Percentiles rank a stretch among this genome's conserved stretches.
Conservation (phyloP, 345 rosid species). For the Corchorus olitorius region DNA sequence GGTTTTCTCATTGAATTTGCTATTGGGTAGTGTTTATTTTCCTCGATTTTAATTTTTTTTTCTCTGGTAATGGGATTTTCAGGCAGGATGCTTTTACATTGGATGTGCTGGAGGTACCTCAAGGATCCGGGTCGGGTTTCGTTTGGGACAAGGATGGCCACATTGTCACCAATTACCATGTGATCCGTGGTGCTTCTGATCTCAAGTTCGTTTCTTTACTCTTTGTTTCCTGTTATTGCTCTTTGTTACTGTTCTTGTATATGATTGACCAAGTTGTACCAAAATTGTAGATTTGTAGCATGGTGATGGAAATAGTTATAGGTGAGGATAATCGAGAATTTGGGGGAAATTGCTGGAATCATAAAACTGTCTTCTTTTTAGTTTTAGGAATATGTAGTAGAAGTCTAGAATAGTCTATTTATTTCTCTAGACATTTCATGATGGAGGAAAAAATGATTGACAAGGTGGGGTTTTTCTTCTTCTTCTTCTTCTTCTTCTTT, state of each 20-base stretch:
- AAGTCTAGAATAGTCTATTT: neutral
- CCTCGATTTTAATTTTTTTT: neutral
- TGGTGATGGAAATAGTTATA: neutral
- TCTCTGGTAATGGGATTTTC: conserved; percentile 8
- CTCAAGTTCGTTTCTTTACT: conserved; percentile 56
- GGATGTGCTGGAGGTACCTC: conserved; percentile 95
- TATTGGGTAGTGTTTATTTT: neutral
- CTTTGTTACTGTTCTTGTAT: neutral
- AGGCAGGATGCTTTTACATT: conserved; percentile 96
- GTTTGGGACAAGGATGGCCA: conserved; percentile 89
- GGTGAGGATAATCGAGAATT: neutral
- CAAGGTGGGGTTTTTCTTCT: neutral
- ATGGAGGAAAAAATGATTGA: neutral
- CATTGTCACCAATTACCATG: conserved; percentile 92
- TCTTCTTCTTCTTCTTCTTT: no score
- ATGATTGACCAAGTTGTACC: neutral
- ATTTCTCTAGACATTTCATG: neutral
- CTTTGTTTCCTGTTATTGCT: neutral
- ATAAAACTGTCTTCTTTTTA: neutral
- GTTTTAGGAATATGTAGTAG: neutral
- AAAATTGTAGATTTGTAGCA: neutral
- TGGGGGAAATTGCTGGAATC: neutral
- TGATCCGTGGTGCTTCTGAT: conserved; percentile 97
- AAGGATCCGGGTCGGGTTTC: conserved; percentile 96
- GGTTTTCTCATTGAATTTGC: neutral